Evolutionary conservation across 2,329 filamentous ascomycete genomes (phyloP), one percentile per base, ranked within the genome.

Genomic region (Aspergillus tamarii): DNA sequence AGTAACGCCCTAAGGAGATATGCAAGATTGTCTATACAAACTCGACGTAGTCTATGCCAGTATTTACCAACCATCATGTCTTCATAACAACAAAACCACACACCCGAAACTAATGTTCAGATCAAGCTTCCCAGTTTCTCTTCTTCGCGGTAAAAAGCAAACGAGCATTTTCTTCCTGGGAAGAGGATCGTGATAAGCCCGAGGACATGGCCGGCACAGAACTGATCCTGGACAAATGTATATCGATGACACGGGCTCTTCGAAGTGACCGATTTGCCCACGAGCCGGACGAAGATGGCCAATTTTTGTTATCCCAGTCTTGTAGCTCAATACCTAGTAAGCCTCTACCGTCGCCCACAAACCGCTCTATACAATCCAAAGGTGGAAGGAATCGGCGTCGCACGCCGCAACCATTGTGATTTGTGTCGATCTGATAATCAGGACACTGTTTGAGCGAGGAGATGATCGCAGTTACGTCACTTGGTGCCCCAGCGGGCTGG

Each of bases 341-440:
- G 12, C 72, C 76, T 45, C 73, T 66, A 19, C 70, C 65, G 56
- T 78, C 74, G 28, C 71, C 69, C 4, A 77, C 67, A 61, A 78
- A 79, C 23, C 73, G 72, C 59, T 79, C 76, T 41, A 81, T 73
- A 26, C 72, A 74, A 43, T 80, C 77, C 6, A 82, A 67, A 2
- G 77, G 67, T 3, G 78, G 76, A 10, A 80, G 69, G 10, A 82
- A 68, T 9, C 78, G 75, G 30, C 78, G 79, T 23, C 78, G 70
- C 16, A 81, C 72, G 4, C 80, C 80, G 62, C 80, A 82, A 39
- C 78, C 77, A 3, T 70, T 69, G 58, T 82, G 80, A 59, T 77
- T 76, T 2, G 67, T 61, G 63, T 82, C 80, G 41, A 82, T 75
- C 61, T 81, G 77, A 64, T 81, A 81, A 39, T 78, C 77, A 2